Conservation (phyloP, 176 grass and related monocot genomes). For the Juncus inflexus region DNA sequence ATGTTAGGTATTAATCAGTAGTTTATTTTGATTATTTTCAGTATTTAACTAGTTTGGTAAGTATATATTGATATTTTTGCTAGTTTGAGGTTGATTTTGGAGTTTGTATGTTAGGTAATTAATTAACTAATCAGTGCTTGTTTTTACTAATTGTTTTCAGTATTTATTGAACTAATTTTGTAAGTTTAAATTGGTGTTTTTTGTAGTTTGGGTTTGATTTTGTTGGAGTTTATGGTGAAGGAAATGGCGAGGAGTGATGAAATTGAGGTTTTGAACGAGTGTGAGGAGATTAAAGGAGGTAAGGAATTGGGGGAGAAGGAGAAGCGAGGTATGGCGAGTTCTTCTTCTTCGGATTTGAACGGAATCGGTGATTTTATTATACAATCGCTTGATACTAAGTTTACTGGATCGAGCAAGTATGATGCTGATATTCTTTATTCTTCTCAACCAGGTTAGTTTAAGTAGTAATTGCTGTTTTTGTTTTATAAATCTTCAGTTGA, state of each 20-base stretch:
- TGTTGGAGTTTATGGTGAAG: conserved; percentile 13
- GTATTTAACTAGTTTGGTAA: not conserved
- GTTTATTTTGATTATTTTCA: conserved; percentile 5
- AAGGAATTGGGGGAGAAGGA: conserved; percentile 28
- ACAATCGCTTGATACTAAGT: conserved; percentile 51
- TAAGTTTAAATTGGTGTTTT: not conserved
- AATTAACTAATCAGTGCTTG: not conserved
- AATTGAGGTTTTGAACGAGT: conserved; percentile 30
- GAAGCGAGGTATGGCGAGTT: conserved; percentile 1
- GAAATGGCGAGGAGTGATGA: conserved; percentile 49
- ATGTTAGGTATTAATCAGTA: conserved; percentile 1
- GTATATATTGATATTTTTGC: not conserved
- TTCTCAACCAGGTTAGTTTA: conserved; percentile 29
- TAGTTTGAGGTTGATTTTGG: not conserved
- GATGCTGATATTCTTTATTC: conserved; percentile 24
- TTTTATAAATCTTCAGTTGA: not conserved
- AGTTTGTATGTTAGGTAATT: not conserved
- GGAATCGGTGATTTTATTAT: conserved; percentile 51
- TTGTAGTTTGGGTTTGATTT: conserved; percentile 1
- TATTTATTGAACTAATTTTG: not conserved
- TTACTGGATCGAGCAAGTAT: conserved; percentile 41
- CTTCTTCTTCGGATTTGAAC: conserved; percentile 37
- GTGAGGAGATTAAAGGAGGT: conserved; percentile 23
- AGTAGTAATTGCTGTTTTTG: not conserved
- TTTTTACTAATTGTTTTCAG: conserved; percentile 8